Evolutionary conservation across 495 filamentous ascomycete genomes (phyloP).

Genomic region (Aeminium ludgeri): DNA sequence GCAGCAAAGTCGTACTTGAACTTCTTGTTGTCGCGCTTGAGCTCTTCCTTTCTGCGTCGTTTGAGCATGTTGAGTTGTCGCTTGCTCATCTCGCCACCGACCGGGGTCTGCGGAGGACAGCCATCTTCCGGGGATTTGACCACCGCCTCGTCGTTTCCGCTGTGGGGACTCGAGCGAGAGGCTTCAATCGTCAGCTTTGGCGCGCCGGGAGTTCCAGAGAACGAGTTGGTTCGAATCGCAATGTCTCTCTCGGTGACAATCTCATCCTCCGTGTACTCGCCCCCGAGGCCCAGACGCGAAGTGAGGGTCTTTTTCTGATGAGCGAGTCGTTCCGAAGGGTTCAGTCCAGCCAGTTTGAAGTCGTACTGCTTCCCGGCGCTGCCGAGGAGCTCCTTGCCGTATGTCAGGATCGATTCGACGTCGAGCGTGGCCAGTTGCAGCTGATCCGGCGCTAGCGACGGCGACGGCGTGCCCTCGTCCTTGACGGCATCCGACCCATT

Average conservation of each 20-base stretch:
- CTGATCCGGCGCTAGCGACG: constrained; percentile 25
- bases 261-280: constrained; percentile 73
- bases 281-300: constrained; percentile 65
- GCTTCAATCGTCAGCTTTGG: constrained; percentile 31
- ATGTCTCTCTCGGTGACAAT: constrained; percentile 49
- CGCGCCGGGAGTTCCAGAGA: constrained; percentile 24
- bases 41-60: constrained; percentile 41
- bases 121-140: constrained; percentile 35
- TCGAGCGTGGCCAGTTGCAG: constrained; percentile 64
- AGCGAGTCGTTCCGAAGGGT: constrained; percentile 60
- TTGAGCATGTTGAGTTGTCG: constrained; percentile 89
- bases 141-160: constrained; percentile 13
- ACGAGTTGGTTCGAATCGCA: constrained; percentile 19
- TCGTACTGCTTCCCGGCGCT: constrained; percentile 72
- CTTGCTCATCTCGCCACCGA: constrained; percentile 75
- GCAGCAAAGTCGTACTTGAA: constrained; percentile 71
- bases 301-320: constrained; percentile 80
- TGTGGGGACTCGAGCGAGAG: constrained; percentile 34
- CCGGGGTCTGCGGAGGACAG: constrained; percentile 29
- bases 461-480: constrained; percentile 23
- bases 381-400: constrained; percentile 65
- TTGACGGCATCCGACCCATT: constrained; percentile 16
- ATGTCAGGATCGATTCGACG: constrained; percentile 57
- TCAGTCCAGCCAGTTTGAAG: constrained; percentile 61
- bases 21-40: constrained; percentile 61